phyloP scores from a whole-genome alignment of 257 asterid species.

The Solanum stenotomum region DNA sequence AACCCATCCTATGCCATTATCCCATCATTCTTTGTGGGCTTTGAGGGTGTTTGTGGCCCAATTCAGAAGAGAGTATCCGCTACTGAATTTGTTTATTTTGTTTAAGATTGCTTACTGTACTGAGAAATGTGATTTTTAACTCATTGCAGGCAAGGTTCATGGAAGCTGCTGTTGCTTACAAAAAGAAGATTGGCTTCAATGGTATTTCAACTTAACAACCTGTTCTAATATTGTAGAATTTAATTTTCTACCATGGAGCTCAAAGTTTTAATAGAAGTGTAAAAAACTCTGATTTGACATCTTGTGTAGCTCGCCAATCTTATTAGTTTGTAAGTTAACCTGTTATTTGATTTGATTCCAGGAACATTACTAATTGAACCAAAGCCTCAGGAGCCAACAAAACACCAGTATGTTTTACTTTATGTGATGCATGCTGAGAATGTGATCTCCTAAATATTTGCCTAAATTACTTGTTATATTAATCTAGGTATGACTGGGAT shows the following conservation, averaged over 20 bases:
- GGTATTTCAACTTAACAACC: slow-evolving; percentile 29
- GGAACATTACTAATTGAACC: slow-evolving; percentile 98
- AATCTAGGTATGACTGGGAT: slow-evolving; percentile 92
- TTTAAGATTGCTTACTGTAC: neutral
- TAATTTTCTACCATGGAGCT: neutral
- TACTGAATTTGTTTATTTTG: neutral
- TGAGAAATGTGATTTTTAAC: neutral
- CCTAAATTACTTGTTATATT: neutral
- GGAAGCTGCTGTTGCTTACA: slow-evolving; percentile 85
- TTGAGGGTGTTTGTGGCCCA: neutral
- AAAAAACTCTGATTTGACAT: neutral
- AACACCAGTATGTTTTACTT: slow-evolving; percentile 61
- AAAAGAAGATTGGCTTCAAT: slow-evolving; percentile 96
- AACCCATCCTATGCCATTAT: neutral
- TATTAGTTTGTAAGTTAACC: neutral
- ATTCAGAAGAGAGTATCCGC: neutral
- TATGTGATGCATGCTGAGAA: neutral
- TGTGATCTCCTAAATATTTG: neutral
- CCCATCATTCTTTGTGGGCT: neutral
- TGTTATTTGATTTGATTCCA: slow-evolving; percentile 12
- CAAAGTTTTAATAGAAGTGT: neutral
- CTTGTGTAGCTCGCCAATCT: neutral
- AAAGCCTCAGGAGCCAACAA: slow-evolving; percentile 99
- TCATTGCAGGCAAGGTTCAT: slow-evolving; percentile 74
- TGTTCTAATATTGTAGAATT: neutral